Evolutionary conservation across 2,329 filamentous ascomycete species (phyloP), one percentile per base, ranked within the genome.

Genomic region (Metarhizium album): DNA sequence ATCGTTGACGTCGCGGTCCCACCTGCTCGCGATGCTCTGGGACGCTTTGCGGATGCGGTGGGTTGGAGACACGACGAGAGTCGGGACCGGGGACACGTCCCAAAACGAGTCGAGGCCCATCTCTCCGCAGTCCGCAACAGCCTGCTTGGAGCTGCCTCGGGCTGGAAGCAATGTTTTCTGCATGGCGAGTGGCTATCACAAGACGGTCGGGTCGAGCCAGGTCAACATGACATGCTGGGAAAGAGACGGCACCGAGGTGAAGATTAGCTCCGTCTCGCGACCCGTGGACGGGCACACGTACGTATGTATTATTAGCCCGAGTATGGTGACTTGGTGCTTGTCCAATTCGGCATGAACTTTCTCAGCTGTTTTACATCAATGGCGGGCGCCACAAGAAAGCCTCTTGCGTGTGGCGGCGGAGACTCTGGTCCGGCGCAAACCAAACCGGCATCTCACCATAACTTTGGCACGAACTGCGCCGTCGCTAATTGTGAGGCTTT

Each of bases 31-130:
- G 40, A 43, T 43, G 14, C 20, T n/a, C 58, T 55, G 14, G 5
- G 66, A 68, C 22, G 57, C 63, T 3, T 57, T 59, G 31, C 57
- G 56, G 47, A 69, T 64, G 49, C 57, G 57, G 49, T 61, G 60
- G 8, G 58, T 50, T 1, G 64, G 62, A 8, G 64, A 62, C 3
- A 69, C 55, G 45, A 65, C 46, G 35, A 65, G 56, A 3, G 60
- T 57, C 2, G 65, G 61, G 16, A 66, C 56, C 4, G 66, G 66
- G 1, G 61, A 60, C 20, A 61, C 53, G 48, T 64, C 59, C 40
- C 40, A 43, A n/a, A 43, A 43, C 5, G 40, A n/a, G 22, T 43
- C 40, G 13, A 43, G 9, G 22, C 7, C 40, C 20, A 16, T 14
- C 20, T 27, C 40, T 29, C 3, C 27, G 11, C 4, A 29, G 5